Base-by-base conservation (phyloP, 2,329 filamentous ascomycete species). In the Aspergillus thermomutatus region DNA sequence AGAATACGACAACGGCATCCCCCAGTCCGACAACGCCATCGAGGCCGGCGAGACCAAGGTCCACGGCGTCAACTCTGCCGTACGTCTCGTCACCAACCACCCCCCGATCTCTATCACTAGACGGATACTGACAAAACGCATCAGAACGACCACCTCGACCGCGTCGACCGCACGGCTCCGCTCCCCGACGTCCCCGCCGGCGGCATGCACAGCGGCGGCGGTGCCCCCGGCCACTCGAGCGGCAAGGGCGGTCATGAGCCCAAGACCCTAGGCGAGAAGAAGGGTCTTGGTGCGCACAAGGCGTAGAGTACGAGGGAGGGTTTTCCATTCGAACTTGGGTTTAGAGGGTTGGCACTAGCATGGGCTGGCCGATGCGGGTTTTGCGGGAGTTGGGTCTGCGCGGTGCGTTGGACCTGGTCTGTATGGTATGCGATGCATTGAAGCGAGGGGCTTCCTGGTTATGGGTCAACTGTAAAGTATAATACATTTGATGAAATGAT, bases 161-260 rank as follows among this genome's bases (percentile, higher is more conserved):
- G 71, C 51, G 60, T 64, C 45, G 54, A 70, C 54, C 72, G 72
- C 60, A 65, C 68, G 25, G 73, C 73, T 10, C 61, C 64, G 10
- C 62, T 76, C 54, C 74, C 74, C 25, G 72, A 74, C 41, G 64
- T 65, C 48, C 69, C 68, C n/a, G 54, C 67, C 25, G 64, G 67
- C 26, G 58, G 69, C 6, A 59, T 66, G 34, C 60, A 55, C 63
- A 69, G 67, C 45, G 68, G 67, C 4, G 54, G 56, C 5, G 66
- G 65, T 11, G 65, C 60, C 40, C 52, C 63, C 14, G 71, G 70
- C 6, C 59, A 65, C 55, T 25, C 55, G 25, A 71, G 68, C 45
- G 74, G 74, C 43, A 75, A 76, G 66, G 73, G 73, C 5, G 71
- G 71, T 1, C 67, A 73, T 40, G 70, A 73, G 26, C 72, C 73